Evolutionary conservation across 2,329 filamentous ascomycete genomes (phyloP).

Genomic region (Cadophora sp.): DNA sequence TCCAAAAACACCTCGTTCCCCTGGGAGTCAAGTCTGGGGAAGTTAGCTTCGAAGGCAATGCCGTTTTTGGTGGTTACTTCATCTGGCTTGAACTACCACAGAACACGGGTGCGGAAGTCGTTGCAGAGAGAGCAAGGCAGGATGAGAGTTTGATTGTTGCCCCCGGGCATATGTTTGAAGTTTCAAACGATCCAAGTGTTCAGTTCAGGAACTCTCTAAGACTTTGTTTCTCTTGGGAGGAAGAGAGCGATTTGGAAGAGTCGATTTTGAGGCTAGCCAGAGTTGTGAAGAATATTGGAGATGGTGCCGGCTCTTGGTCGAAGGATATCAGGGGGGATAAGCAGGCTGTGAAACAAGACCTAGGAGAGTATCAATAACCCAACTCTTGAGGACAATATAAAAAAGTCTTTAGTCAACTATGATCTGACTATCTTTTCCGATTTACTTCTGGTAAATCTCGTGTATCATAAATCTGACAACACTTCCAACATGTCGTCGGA

Average conservation of each 20-base stretch:
- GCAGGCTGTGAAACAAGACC: constrained; percentile 25
- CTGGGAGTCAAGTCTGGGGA: constrained; percentile 60
- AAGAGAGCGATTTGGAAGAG: constrained; percentile 68
- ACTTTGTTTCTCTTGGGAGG: constrained; percentile 77
- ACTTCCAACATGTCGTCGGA: background rate
- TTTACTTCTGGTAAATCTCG: background rate
- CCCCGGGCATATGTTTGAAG: constrained; percentile 73
- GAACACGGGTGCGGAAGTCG: constrained; percentile 56
- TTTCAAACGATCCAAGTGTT: constrained; percentile 61
- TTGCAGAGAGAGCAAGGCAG: constrained; percentile 63
- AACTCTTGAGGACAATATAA: background rate
- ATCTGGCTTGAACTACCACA: constrained; percentile 75
- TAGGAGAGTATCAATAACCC: constrained; percentile 36
- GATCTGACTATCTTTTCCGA: too few species aligned
- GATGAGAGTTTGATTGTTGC: constrained; percentile 74
- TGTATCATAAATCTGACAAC: background rate
- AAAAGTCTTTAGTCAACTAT: too few species aligned
- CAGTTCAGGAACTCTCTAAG: constrained; percentile 67
- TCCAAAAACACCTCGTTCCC: constrained; percentile 65
- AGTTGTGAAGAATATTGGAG: constrained; percentile 48
- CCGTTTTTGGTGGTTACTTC: constrained; percentile 81
- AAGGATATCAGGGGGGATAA: constrained; percentile 11
- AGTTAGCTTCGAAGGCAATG: constrained; percentile 51
- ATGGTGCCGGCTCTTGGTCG: constrained; percentile 6
- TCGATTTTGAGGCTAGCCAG: constrained; percentile 68